Evolutionary conservation across 2,329 filamentous ascomycete genomes (phyloP), one percentile per base, ranked within the genome.

Genomic region (Fonsecaea multimorphosa): DNA sequence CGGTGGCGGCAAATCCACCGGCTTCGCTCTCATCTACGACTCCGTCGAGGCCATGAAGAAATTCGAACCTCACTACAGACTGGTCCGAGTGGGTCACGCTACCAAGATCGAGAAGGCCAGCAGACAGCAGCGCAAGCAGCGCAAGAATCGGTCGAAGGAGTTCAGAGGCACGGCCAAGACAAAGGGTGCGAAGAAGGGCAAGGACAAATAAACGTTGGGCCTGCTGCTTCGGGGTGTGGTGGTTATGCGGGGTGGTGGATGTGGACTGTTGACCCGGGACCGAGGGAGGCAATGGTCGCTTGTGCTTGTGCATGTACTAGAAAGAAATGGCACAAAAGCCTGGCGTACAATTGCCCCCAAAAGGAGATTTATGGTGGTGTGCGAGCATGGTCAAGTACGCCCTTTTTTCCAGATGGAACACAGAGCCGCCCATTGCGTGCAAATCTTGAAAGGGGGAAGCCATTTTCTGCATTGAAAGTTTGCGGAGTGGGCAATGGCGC

Each of bases 71-170:
- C 90, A 91, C 85, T 97, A 97, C 91, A 90, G 95, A 84, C 89
- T 97, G 76, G 88, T 99, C 82, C 89, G 95, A 76, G 92, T 97
- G 80, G 95, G 94, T 80, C 86, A 92, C 76, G 94, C 92, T 79
- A 87, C 83, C 82, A 98, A 98, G 92, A 87, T 92, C 82, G 95
- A 99, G 91, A 94, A 93, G 87, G 89, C 95, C 78, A 92, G 89
- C 86, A 91, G 95, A 89, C 95, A 99, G 86, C 95, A 99, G 86
- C 93, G 95, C 97, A 99, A 99, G 89, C 95, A 98, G 87, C 91
- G 95, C 87, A 99, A 99, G 92, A 99, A 99, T 92, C 89, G 94
- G 83, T 89, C 91, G 85, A 98, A 99, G 93, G 95, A 94, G 81
- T 91, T 97, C 83, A 91, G 95, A 77, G 95, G 95, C 82, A 96